Evolutionary conservation across 2,329 filamentous ascomycete species (phyloP).

Genomic region (Decorospora gaudefroyi): DNA sequence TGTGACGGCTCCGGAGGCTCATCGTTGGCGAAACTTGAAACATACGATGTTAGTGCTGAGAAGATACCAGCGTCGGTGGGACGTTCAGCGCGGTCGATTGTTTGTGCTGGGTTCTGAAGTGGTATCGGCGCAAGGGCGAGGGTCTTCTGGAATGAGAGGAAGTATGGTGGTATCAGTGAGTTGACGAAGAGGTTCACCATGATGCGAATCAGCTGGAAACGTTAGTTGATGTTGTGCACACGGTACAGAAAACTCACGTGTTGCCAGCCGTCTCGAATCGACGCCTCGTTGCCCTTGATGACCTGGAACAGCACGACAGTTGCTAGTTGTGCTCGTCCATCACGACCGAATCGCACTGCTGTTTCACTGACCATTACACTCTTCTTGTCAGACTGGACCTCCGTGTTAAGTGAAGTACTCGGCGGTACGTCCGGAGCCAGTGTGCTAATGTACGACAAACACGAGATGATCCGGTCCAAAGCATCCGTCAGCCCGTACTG

Average conservation of each 20-base stretch:
- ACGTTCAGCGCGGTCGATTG: conserved; percentile 84
- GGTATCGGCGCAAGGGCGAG: conserved; percentile 81
- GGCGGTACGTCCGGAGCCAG: conserved; percentile 75
- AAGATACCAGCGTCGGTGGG: conserved; percentile 82
- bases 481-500: conserved; percentile 82
- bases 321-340: conserved; percentile 90
- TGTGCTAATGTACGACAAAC: conserved; percentile 87
- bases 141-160: conserved; percentile 65
- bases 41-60: conserved; percentile 92
- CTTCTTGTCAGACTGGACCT: conserved; percentile 88
- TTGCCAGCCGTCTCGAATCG: conserved; percentile 78
- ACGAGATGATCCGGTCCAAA: conserved; percentile 89
- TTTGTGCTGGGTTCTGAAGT: conserved; percentile 84
- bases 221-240: conserved; percentile 49
- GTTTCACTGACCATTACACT: conserved; percentile 99
- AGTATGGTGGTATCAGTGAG: conserved; percentile 83
- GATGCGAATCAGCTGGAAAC: conserved; percentile 75
- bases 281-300: conserved; percentile 78
- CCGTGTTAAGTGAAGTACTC: conserved; percentile 89
- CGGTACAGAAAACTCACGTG: conserved; percentile 59
- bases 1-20: conserved; percentile 97
- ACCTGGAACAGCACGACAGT: conserved; percentile 95
- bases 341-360: conserved; percentile 90
- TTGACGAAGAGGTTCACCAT: conserved; percentile 97
- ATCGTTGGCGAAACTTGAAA: conserved; percentile 98